Percentiles rank a stretch among this genome's conserved stretches.
Evolutionary conservation across 805 yeast genomes (phyloP).

Genomic region (Priceomyces haplophilus): DNA sequence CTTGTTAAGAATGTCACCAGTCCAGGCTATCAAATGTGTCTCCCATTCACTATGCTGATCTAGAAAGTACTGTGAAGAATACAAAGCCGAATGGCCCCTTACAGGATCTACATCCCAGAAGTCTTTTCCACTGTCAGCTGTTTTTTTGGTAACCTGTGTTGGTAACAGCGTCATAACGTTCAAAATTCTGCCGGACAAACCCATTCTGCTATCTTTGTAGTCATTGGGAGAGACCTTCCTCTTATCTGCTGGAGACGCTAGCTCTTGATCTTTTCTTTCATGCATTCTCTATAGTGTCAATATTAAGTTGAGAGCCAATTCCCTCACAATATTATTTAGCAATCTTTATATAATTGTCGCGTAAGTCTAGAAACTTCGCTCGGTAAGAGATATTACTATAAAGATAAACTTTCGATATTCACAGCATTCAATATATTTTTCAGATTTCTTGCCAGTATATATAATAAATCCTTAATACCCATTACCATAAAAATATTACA

Average conservation of each 20-base stretch:
- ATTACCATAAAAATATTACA: slow-evolving; percentile 19
- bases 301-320: not conserved
- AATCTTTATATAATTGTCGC: not conserved
- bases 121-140: slow-evolving; percentile 26
- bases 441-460: slow-evolving; percentile 15
- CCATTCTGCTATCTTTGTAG: slow-evolving; percentile 24
- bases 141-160: slow-evolving; percentile 49
- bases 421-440: slow-evolving; percentile 15
- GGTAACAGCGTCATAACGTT: slow-evolving; percentile 69
- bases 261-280: slow-evolving; percentile 7
- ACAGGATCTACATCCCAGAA: slow-evolving; percentile 59
- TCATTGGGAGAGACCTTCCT: slow-evolving; percentile 27
- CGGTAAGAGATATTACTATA: not conserved
- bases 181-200: slow-evolving; percentile 63
- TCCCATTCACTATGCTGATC: slow-evolving; percentile 76
- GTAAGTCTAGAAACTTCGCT: not conserved
- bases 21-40: slow-evolving; percentile 88
- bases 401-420: not conserved
- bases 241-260: slow-evolving; percentile 21
- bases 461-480: slow-evolving; percentile 25
- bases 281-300: slow-evolving; percentile 3
- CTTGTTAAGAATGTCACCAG: slow-evolving; percentile 70
- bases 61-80: slow-evolving; percentile 68
- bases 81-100: slow-evolving; percentile 82
- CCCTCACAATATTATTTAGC: not conserved